These are phyloP conservation scores for Talaromyces sp. DNA, from an alignment of 2,329 filamentous ascomycete species.

Conservation along the genomic window DNA sequence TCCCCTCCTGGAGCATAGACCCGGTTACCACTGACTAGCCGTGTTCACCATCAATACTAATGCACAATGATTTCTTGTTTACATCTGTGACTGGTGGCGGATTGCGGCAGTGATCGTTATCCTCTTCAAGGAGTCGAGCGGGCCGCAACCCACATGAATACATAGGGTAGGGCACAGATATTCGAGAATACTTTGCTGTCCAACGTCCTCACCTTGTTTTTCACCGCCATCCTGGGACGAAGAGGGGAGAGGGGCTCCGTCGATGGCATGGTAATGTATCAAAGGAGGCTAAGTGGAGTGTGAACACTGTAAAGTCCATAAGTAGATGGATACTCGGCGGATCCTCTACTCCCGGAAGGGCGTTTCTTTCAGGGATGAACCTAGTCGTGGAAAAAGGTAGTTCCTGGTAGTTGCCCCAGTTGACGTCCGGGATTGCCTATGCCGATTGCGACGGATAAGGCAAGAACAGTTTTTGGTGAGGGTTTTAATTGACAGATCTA, in stretches of 20 bases:
- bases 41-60: background rate
- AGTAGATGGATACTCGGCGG: background rate
- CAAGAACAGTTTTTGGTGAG: background rate
- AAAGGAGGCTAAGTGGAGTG: constrained; percentile 14
- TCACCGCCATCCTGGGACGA: constrained; percentile 11
- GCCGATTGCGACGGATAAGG: background rate
- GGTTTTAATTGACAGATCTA: constrained; percentile 8
- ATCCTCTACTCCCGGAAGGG: background rate
- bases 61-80: background rate
- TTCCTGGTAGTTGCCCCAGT: background rate
- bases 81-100: constrained; percentile 7
- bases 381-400: constrained; percentile 8
- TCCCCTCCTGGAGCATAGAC: background rate
- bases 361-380: constrained; percentile 19
- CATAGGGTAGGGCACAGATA: constrained; percentile 11
- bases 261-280: background rate
- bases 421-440: background rate
- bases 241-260: background rate
- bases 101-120: constrained; percentile 1
- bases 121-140: background rate
- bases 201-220: constrained; percentile 8
- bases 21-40: background rate
- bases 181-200: constrained; percentile 12
- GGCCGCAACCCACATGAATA: background rate
- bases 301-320: background rate